A percentile compares a stretch with the other conserved stretches of the same genome.
These are phyloP conservation scores for Fraxinus ornus DNA, from an alignment of 305 asterid genomes.

Conservation along the genomic window DNA sequence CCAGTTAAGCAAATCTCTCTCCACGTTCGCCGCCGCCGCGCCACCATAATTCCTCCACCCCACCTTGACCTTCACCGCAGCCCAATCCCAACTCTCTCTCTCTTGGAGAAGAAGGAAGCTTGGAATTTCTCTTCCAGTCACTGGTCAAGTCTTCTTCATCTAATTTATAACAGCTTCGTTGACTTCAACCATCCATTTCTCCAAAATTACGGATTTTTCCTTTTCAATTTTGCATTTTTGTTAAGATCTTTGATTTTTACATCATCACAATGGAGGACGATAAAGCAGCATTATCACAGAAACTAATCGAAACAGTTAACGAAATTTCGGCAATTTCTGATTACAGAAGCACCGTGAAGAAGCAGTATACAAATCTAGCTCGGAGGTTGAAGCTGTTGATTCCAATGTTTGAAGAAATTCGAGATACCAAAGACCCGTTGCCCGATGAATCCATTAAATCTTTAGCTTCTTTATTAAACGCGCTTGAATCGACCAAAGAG, in stretches of 20 bases:
- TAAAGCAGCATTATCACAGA: conserved; percentile 47
- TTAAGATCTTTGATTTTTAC: conserved; percentile 32
- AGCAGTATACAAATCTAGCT: conserved; percentile 74
- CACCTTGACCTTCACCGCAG: neutral
- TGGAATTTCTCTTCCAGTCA: conserved; percentile 13
- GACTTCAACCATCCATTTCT: conserved; percentile 31
- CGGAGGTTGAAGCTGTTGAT: conserved; percentile 84
- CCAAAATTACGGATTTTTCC: conserved; percentile 5
- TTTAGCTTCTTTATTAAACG: conserved; percentile 37
- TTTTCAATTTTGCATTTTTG: conserved; percentile 15
- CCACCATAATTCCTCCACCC: conserved; percentile 3
- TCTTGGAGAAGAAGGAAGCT: conserved; percentile 25
- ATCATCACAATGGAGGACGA: conserved; percentile 54
- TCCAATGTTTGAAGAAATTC: conserved; percentile 91
- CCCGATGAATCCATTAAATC: conserved; percentile 48
- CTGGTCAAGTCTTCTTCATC: conserved; percentile 27
- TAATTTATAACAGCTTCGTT: conserved; percentile 30
- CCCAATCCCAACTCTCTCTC: neutral
- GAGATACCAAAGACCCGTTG: conserved; percentile 57
- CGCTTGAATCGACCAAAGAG: conserved; percentile 66
- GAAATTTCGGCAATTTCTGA: conserved; percentile 70
- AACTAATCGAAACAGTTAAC: conserved; percentile 49
- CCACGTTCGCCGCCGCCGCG: neutral
- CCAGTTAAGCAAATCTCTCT: conserved; percentile 14
- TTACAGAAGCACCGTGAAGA: conserved; percentile 63